Evolutionary conservation across 2,329 filamentous ascomycete genomes (phyloP), one percentile per base, ranked within the genome.

Genomic region (Cladosporium sp.): DNA sequence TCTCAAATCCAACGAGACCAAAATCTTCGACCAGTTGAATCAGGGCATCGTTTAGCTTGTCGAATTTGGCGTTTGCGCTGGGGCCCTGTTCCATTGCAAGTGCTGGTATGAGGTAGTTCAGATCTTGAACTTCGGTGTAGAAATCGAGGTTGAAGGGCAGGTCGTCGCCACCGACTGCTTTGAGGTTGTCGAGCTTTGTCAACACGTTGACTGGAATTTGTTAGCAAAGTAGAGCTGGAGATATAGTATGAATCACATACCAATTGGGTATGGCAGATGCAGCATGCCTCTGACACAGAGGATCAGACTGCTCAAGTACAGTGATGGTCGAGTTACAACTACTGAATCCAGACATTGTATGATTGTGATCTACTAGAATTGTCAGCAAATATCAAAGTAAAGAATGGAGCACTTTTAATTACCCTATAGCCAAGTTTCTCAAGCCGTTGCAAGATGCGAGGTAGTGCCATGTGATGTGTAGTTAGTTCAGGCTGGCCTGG

Each of bases 401-500:
- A 78, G 96, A 98, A 66, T 91, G 93, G 71, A 94, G 79, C 81
- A n/a, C 96, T 97, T 80, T 97, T 5, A 78, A 91, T 70, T 82
- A 97, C 94, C 84, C 95, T 88, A 78, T 96, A 98, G 67, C 91
- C 93, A 71, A 94, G 79, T 81, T 96, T 97, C 80, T 97, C 91
- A 66, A 99, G 84, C 77, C 87, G 89, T 75, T 93, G 91, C 78
- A 99, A 93, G 68, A 99, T 93, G 74, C 96, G 96, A 65, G 95
- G 88, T 70, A 99, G 81, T 16, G 93, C 96, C 65, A 89, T 89
- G 80, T 99, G 95, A 76, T 98, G 95, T 54, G 94, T 98, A 75
- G 97, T 98, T 6, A 99, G 85, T 79, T 99, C 95, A 58, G 98
- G 94, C 77, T 99, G 95, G 0, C 95, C 95, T 0, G 95, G 95